Percentiles rank a stretch among this genome's conserved stretches.
These are phyloP conservation scores for Mycena rosella DNA, from an alignment of 768 basidiomycete species.

Conservation along the genomic window DNA sequence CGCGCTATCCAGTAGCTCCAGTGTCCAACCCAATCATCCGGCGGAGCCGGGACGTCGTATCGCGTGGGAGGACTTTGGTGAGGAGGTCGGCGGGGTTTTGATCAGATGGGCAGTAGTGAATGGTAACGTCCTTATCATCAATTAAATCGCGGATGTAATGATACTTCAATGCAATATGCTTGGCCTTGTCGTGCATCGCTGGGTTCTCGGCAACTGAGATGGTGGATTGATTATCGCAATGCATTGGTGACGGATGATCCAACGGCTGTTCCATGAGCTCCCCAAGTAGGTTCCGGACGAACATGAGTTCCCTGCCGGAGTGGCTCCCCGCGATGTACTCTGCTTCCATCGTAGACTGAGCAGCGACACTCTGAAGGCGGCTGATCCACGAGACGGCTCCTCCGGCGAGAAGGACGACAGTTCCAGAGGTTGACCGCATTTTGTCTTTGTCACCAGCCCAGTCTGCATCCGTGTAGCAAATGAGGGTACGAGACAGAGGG, in stretches of 20 bases:
- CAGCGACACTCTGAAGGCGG: background rate
- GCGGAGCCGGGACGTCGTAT: background rate
- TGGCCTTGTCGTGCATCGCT: slow-evolving; percentile 2
- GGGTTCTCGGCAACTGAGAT: slow-evolving; percentile 1
- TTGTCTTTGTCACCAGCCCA: slow-evolving; percentile 5
- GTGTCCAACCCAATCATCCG: background rate
- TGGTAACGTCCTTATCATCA: background rate
- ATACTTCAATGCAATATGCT: background rate
- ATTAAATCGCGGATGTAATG: background rate
- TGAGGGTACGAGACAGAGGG: background rate
- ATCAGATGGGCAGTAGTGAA: background rate
- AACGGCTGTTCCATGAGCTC: background rate
- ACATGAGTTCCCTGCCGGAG: no score
- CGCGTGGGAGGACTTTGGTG: slow-evolving; percentile 1
- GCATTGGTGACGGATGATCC: background rate
- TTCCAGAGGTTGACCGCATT: background rate
- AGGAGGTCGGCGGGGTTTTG: background rate
- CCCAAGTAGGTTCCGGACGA: background rate
- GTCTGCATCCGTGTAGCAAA: no score
- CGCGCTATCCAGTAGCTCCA: background rate
- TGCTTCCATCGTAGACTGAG: slow-evolving; percentile 1
- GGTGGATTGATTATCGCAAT: slow-evolving; percentile 1
- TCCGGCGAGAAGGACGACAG: background rate
- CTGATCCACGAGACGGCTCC: background rate
- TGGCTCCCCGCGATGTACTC: background rate